Percentiles rank a stretch among this genome's conserved stretches.
Conservation (phyloP, 306 rosid genomes). For the Begonia masoniana region DNA sequence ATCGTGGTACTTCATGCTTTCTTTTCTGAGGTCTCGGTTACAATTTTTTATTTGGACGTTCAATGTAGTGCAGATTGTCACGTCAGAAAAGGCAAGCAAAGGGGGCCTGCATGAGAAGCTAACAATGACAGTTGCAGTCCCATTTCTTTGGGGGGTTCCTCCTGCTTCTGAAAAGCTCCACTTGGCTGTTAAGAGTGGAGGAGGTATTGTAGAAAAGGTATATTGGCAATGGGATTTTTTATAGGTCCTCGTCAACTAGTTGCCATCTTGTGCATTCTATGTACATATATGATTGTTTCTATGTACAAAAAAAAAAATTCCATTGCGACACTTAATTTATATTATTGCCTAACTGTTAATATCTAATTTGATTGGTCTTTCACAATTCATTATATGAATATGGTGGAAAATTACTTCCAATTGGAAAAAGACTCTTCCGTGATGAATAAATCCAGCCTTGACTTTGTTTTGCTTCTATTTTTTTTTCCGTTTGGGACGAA, state of each 20-base stretch:
- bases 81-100: conserved; percentile 75
- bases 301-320: conserved; percentile 25
- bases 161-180: conserved; percentile 94
- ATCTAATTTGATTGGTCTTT: too few species aligned
- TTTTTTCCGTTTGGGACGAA: too few species aligned
- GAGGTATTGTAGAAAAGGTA: conserved; percentile 93
- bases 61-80: conserved; percentile 45
- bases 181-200: conserved; percentile 95
- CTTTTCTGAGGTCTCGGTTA: not conserved
- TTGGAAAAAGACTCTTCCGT: too few species aligned
- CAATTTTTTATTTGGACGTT: not conserved
- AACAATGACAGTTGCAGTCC: conserved; percentile 96
- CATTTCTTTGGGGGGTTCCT: conserved; percentile 96
- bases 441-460: too few species aligned
- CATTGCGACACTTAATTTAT: not conserved
- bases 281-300: conserved; percentile 29
- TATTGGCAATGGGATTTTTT: conserved; percentile 96
- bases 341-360: conserved; percentile 16
- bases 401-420: too few species aligned
- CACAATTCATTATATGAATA: too few species aligned
- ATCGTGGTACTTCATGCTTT: too few species aligned
- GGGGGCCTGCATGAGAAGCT: conserved; percentile 89
- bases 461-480: too few species aligned
- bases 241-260: conserved; percentile 25
- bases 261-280: conserved; percentile 57